Evolutionary conservation across 345 rosid species (phyloP).

Genomic region (Pugionium cornutum): DNA sequence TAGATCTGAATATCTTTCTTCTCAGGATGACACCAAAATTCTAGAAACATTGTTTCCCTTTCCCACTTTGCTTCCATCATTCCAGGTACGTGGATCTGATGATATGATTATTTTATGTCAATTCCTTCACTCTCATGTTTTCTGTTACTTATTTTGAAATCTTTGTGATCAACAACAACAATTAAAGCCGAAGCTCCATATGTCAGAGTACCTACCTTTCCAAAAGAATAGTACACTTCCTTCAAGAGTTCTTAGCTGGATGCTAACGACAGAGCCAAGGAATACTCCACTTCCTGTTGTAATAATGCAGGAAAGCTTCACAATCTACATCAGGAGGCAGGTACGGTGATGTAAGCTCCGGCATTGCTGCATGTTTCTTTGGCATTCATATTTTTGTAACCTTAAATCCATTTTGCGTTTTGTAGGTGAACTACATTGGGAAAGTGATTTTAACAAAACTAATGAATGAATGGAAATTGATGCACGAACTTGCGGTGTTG

Average conservation of each 20-base stretch:
- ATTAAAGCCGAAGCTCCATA: constrained; percentile 57
- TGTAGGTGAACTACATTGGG: constrained; percentile 81
- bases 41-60: constrained; percentile 83
- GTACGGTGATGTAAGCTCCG: constrained; percentile 44
- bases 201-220: constrained; percentile 79
- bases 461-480: constrained; percentile 92
- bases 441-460: constrained; percentile 72
- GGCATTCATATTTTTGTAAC: constrained; percentile 17
- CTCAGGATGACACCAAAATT: constrained; percentile 55
- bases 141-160: constrained; percentile 18
- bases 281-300: constrained; percentile 72
- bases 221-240: constrained; percentile 88
- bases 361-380: constrained; percentile 19
- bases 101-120: constrained; percentile 23
- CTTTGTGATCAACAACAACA: constrained; percentile 34
- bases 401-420: constrained; percentile 29
- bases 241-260: constrained; percentile 74
- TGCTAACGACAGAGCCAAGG: constrained; percentile 61
- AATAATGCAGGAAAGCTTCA: constrained; percentile 83
- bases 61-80: constrained; percentile 89
- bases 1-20: constrained; percentile 56
- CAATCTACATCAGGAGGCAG: constrained; percentile 74
- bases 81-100: constrained; percentile 54
- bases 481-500: constrained; percentile 94
- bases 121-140: constrained; percentile 18